Evolutionary conservation across 1,284 basidiomycete species (phyloP).

Genomic region (Leccinum fallax): DNA sequence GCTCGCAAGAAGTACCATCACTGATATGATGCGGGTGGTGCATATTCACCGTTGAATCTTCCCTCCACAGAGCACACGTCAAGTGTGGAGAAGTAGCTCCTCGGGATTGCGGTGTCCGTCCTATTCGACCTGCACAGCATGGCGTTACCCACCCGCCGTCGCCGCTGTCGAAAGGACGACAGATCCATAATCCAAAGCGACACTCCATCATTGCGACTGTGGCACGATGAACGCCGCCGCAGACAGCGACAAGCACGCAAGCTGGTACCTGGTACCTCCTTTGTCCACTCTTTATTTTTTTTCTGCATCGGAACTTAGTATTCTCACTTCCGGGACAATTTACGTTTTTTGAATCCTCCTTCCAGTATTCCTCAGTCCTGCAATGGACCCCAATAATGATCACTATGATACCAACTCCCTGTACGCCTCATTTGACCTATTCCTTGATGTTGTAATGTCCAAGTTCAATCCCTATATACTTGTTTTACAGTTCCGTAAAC

Average conservation of each 20-base stretch:
- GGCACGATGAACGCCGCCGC: conserved; percentile 29
- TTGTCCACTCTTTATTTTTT: conserved; percentile 4
- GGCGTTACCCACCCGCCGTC: conserved; percentile 27
- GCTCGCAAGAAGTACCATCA: conserved; percentile 17
- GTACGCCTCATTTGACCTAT: conserved; percentile 8
- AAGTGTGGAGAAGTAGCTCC: conserved; percentile 84
- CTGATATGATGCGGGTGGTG: conserved; percentile 17
- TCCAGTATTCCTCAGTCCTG: conserved; percentile 12
- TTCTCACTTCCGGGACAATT: conserved; percentile 15
- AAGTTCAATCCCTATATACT: conserved; percentile 16
- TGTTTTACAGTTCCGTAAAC: conserved; percentile 2
- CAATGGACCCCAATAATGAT: conserved; percentile 26
- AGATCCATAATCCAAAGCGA: conserved; percentile 31
- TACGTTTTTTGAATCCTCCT: conserved; percentile 12
- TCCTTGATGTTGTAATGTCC: conserved; percentile 25
- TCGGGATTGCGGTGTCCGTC: conserved; percentile 67
- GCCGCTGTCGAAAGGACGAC: conserved; percentile 33
- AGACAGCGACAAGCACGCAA: conserved; percentile 18
- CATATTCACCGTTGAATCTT: conserved; percentile 12
- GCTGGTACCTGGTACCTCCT: background rate
- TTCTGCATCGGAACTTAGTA: conserved; percentile 6
- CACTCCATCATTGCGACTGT: conserved; percentile 27
- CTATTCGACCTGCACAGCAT: conserved; percentile 38
- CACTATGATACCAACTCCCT: conserved; percentile 13
- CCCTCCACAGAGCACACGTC: conserved; percentile 63